Base-by-base conservation (phyloP, 352 stramenopile species). In the Pythium biforme region DNA sequence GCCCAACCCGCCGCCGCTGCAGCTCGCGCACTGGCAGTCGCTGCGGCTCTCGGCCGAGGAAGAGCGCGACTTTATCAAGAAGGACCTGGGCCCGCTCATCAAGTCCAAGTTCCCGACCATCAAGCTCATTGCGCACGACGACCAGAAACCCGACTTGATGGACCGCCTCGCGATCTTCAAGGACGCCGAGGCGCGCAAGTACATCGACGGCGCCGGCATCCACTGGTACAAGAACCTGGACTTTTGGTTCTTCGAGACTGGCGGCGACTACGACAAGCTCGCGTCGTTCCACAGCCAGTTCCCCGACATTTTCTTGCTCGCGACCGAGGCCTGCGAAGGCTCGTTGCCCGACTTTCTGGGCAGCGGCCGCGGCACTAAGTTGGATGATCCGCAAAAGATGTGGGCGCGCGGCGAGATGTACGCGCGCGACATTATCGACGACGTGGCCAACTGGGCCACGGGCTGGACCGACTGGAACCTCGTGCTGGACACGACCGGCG, bases 381-480 rank as follows among this genome's bases (percentile, higher is more conserved):
- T 84, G 19, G 49, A 83, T 23, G 69, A 86, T 15, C 58, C 73
- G 8, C 65, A 72, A 1, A 72, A 71, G 11, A 67, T 76, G 26
- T 96, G 86, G 86, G 59, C 81, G 23, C 81, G 83, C 45, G 87
- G 71, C 3, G 82, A 96, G 59, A 77, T 85, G 55, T 92, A 96
- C 55, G 81, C 79, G 15, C 83, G 87, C 29, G 85, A 97, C 64
- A 95, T 97, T 54, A 86, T 97, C 58, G 75, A 83, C 23, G 88
- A 97, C 68, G 54, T 97, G 23, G 73, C 77, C 54, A 92, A 91
- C 70, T 86, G 83, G 54, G 81, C 85, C 14, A 68, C 70, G 2
- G 86, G 83, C 15, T 97, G 89, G 88, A 92, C 73, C 25, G 86
- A 97, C 73, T 97, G 88, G 86, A 97, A 97, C 62, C 47, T 97